A percentile compares a stretch with the other conserved stretches of the same genome.
Evolutionary conservation across 2,329 filamentous ascomycete genomes (phyloP).

Genomic region (Septoria petroselini): DNA sequence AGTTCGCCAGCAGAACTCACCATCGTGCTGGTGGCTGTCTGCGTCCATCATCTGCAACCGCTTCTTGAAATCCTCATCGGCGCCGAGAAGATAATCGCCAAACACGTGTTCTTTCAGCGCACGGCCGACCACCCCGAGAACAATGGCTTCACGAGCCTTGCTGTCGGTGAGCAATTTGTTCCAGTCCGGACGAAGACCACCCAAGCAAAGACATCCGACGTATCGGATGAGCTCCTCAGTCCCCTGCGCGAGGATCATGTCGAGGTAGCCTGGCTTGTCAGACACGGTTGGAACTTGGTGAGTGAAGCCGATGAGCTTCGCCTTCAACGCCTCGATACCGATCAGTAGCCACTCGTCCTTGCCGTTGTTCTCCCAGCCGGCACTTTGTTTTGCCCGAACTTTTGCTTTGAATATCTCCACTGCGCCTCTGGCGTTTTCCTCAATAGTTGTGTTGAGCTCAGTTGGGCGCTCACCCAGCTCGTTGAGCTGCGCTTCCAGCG

Average conservation of each 20-base stretch:
- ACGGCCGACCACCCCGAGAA: slow-evolving; percentile 31
- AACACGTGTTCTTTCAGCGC: slow-evolving; percentile 37
- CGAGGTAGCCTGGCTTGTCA: background rate
- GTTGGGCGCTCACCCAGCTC: too few relatives aligned
- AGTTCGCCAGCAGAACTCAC: slow-evolving; percentile 21
- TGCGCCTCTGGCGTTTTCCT: too few relatives aligned
- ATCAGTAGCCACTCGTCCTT: slow-evolving; percentile 7
- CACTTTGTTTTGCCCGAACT: too few relatives aligned
- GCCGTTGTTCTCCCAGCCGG: slow-evolving; percentile 7
- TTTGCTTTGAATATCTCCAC: too few relatives aligned
- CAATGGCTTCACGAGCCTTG: slow-evolving; percentile 26
- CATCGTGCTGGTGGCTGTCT: slow-evolving; percentile 41
- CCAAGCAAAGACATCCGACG: slow-evolving; percentile 36
- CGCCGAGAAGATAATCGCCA: slow-evolving; percentile 33
- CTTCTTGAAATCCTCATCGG: slow-evolving; percentile 14
- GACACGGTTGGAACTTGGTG: background rate
- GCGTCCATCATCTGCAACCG: slow-evolving; percentile 42
- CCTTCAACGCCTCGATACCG: slow-evolving; percentile 8
- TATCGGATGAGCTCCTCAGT: slow-evolving; percentile 28
- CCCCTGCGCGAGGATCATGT: slow-evolving; percentile 6
- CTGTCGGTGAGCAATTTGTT: slow-evolving; percentile 23
- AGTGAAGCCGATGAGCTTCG: background rate
- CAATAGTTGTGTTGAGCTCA: too few relatives aligned
- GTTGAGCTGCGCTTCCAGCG: too few relatives aligned
- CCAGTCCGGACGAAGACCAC: slow-evolving; percentile 27